Conservation (phyloP, 2,329 filamentous ascomycete genomes). For the Trichoderma brevicompactum region DNA sequence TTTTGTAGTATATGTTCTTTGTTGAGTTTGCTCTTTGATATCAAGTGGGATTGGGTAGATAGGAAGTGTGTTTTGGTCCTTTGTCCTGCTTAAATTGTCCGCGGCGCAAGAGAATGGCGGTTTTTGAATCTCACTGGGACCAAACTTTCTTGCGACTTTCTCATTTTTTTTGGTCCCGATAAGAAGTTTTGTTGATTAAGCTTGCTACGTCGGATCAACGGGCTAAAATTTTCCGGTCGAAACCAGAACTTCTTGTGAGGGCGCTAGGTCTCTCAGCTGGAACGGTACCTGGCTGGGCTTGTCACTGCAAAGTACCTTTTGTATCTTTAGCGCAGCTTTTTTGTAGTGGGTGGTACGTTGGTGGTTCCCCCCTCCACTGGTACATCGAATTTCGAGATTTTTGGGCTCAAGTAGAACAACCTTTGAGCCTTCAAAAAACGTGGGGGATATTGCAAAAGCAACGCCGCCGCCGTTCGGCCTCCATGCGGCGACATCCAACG, state of each 20-base stretch:
- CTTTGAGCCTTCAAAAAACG: conserved; percentile 34
- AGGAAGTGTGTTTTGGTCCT: not conserved
- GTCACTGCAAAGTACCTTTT: not conserved
- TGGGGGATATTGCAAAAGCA: conserved; percentile 31
- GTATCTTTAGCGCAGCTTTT: not conserved
- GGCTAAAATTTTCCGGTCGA: conserved; percentile 38
- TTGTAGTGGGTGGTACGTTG: not conserved
- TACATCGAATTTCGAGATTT: conserved; percentile 24
- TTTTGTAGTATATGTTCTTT: not conserved
- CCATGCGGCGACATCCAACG: conserved; percentile 36
- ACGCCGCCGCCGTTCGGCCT: conserved; percentile 38
- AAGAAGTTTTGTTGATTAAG: conserved; percentile 31
- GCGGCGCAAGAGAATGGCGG: conserved; percentile 6
- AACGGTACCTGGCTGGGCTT: not conserved
- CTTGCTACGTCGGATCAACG: conserved; percentile 36
- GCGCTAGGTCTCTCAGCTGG: not conserved
- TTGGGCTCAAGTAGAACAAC: conserved; percentile 27
- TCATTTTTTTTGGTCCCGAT: conserved; percentile 40
- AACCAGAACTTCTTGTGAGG: not conserved
- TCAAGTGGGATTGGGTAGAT: not conserved
- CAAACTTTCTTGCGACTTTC: conserved; percentile 1
- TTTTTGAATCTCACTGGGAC: not conserved
- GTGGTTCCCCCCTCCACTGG: conserved; percentile 1
- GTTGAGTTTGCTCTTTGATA: not conserved
- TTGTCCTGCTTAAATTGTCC: not conserved